Base-by-base conservation (phyloP, 352 stramenopile genomes). In the Phytophthora pini region DNA sequence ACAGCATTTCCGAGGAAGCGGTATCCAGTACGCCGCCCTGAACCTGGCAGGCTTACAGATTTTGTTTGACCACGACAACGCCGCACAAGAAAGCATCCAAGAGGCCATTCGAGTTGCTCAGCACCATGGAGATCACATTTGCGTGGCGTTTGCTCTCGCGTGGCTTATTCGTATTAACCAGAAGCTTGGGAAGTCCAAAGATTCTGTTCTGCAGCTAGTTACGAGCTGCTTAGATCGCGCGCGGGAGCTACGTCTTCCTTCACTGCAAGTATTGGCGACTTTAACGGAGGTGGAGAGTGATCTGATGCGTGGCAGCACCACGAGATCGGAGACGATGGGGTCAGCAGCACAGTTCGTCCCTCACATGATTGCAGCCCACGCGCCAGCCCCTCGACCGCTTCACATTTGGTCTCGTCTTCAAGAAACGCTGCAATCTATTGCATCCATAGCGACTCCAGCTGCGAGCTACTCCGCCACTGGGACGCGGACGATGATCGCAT, bases 81-180 rank as follows among this genome's bases (percentile, higher is more conserved):
- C 93, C 7, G 84, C 91, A 10, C 73, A 92, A 48, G 83, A 97
- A 68, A 94, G 87, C 27, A 93, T 97, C 10, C 83, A 98, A 54
- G 95, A 98, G 72, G 89, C 93, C 2, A 93, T 98, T 41, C 83
- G 91, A 15, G 89, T 98, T 15, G 92, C 92, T 6, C 94, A 98
- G 57, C 90, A 98, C 60, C 86, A 97, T 45, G 89, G 90, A 26
- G 94, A 98, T 73, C 83, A 94, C 52, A 78, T 96, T 2, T 98
- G 93, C 59, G 93, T 98, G 15, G 90, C 88, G 3, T 98, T 98
- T 74, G 90, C 94, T 34, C 76, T 98, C 3, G 87, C 83, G 22
- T 98, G 93, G 92, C 79, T 96, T 38, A 77, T 93, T 52, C 76
- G 80, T 2, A 73, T 92, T n/a, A 79, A 88, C 32, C 75, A 83